Percentiles rank a stretch among this genome's conserved stretches.
These are phyloP conservation scores for Fusarium miscanthi DNA, from an alignment of 2,329 filamentous ascomycete species.

Conservation along the genomic window DNA sequence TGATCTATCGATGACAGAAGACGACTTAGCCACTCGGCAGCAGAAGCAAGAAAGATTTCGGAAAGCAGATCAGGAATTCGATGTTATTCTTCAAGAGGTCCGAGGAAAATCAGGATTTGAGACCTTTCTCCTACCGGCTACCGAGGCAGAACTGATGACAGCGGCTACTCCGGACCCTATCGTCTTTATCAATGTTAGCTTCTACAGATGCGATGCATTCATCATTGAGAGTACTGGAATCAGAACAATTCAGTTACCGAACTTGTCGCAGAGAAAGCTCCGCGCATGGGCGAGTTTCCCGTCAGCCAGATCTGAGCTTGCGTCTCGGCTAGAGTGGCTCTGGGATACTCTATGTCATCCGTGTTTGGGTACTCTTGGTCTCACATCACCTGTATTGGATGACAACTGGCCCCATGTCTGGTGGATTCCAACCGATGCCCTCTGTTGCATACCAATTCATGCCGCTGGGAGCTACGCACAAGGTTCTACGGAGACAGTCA, in stretches of 20 bases:
- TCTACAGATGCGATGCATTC: not conserved
- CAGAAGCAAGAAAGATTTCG: not conserved
- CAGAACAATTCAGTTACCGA: not conserved
- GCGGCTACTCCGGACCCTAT: not conserved
- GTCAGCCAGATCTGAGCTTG: not conserved
- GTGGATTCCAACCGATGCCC: not conserved
- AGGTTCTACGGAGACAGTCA: not conserved
- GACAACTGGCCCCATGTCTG: not conserved
- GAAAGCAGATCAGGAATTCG: not conserved
- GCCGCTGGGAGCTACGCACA: not conserved
- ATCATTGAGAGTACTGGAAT: not conserved
- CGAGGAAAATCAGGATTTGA: not conserved
- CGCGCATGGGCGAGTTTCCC: not conserved
- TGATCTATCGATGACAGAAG: accelerated
- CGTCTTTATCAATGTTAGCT: not conserved
- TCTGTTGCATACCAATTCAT: not conserved
- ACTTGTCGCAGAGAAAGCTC: not conserved
- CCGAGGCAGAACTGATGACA: not conserved
- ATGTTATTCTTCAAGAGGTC: accelerated
- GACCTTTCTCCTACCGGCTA: not conserved
- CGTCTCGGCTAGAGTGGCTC: not conserved
- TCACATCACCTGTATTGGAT: not conserved
- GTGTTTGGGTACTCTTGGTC: accelerated
- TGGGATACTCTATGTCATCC: not conserved
- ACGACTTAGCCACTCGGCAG: accelerated